A percentile compares a stretch with the other conserved stretches of the same genome.
These are phyloP conservation scores for Pichia sp. DNA, from an alignment of 1,139 yeast species.

Conservation along the genomic window DNA sequence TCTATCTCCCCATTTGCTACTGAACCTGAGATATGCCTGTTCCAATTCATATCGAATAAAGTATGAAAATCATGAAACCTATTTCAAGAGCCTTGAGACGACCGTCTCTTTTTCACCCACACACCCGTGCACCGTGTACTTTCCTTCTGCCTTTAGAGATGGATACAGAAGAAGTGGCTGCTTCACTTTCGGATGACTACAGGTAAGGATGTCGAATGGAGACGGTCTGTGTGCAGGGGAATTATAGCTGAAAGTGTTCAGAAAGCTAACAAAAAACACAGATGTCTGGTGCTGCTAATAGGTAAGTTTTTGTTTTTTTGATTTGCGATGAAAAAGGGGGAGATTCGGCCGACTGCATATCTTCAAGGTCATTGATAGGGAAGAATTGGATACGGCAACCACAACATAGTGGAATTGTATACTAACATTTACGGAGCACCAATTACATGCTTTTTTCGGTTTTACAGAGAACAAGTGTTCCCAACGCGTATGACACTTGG, in stretches of 20 bases:
- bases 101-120: background rate
- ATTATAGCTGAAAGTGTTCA: background rate
- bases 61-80: background rate
- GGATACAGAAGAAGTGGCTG: slow-evolving; percentile 7
- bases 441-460: background rate
- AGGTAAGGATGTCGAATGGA: background rate
- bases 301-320: slow-evolving; percentile 14
- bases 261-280: background rate
- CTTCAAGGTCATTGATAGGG: background rate
- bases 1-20: background rate
- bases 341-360: background rate
- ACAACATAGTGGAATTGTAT: background rate
- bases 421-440: slow-evolving; percentile 1
- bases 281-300: slow-evolving; percentile 25
- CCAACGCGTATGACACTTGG: slow-evolving; percentile 98
- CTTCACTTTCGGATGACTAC: background rate
- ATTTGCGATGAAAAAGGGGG: background rate
- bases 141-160: background rate
- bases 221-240: background rate
- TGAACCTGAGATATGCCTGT: too few species aligned
- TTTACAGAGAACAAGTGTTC: slow-evolving; percentile 74
- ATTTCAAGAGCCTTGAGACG: background rate
- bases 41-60: background rate
- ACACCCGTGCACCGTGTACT: slow-evolving; percentile 4
- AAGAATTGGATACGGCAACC: background rate